Percentiles rank a stretch among this genome's conserved stretches.
phyloP scores from a whole-genome alignment of 176 grass and related monocot genomes.

The Sorghum bicolor region DNA sequence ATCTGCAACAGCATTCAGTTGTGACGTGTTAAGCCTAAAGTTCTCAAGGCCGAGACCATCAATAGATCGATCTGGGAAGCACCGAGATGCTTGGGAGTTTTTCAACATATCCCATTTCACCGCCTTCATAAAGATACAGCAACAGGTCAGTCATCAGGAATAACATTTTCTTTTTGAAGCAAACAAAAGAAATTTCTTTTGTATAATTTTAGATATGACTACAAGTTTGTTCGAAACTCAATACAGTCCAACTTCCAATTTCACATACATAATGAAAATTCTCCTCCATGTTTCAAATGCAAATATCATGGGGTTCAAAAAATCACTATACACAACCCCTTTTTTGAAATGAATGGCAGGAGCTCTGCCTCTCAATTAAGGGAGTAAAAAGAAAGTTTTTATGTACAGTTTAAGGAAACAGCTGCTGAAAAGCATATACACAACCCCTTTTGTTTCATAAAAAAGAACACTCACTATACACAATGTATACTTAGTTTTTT shows the following conservation, averaged over 20 bases:
- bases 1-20: slow-evolving; percentile 28
- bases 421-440: too few relatives aligned
- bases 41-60: background rate
- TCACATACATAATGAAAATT: too few relatives aligned
- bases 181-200: background rate
- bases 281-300: too few relatives aligned
- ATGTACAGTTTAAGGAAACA: too few relatives aligned
- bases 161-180: too few relatives aligned
- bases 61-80: background rate
- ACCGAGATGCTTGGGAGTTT: background rate
- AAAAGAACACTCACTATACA: background rate
- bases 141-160: background rate
- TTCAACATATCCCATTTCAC: background rate
- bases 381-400: too few relatives aligned
- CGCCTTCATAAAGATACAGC: background rate
- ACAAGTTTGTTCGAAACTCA: background rate
- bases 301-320: background rate
- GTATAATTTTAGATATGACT: background rate
- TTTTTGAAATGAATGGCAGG: too few relatives aligned
- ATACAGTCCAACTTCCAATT: too few relatives aligned
- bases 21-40: slow-evolving; percentile 41
- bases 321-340: background rate
- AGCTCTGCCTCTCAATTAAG: too few relatives aligned
- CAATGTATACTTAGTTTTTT: background rate
- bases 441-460: too few relatives aligned